Base-by-base conservation (phyloP, 163 green algal genomes). In the Scenedesmus sp. region DNA sequence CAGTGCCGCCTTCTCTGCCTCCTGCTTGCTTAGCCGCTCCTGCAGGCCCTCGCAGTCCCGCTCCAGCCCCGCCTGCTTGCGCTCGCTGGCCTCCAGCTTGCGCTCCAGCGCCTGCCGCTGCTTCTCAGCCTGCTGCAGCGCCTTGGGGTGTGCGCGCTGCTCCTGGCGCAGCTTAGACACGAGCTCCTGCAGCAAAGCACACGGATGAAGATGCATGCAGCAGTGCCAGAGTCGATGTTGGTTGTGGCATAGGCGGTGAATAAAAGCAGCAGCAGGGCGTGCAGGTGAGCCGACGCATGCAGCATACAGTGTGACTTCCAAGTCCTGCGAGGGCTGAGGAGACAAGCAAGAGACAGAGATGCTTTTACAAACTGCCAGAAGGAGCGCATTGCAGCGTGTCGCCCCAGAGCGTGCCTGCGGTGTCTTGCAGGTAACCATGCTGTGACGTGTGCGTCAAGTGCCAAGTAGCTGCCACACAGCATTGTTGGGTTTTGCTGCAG, bases 21-120 rank as follows among this genome's bases (percentile, higher is more conserved):
- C 87, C 51, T 83, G 76, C 53, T 68, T 79, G 20, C 22, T 30
- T 26, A 91, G 79, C 2, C 81, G 81, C 87, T 91, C 87, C 40
- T 87, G 78, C 87, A 83, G 46, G 22, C 33, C 86, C n/a, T 83
- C 87, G 35, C n/a, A 53, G 3, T 91, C 87, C 16, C 87, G 87
- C 78, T 91, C 59, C 42, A 91, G 79, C 24, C 13, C 78, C 16
- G 87, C 53, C 56, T 87, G 42, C 18, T 33, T 43, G 37, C 56
- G 72, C 72, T 85, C 83, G 15, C 22, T 44, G 30, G 72, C 85
- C 18, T 90, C 85, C 33, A 90, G 43, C 46, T 84, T 83, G 26
- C 65, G 78, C 68, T 83, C 79, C 40, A 87, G 79, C 40, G 78
- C 79, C 53, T 53, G 37, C 56, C 81, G 81, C 78, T 86, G 76